Conservation (phyloP, 2,329 filamentous ascomycete species). For the Moelleriella libera region DNA sequence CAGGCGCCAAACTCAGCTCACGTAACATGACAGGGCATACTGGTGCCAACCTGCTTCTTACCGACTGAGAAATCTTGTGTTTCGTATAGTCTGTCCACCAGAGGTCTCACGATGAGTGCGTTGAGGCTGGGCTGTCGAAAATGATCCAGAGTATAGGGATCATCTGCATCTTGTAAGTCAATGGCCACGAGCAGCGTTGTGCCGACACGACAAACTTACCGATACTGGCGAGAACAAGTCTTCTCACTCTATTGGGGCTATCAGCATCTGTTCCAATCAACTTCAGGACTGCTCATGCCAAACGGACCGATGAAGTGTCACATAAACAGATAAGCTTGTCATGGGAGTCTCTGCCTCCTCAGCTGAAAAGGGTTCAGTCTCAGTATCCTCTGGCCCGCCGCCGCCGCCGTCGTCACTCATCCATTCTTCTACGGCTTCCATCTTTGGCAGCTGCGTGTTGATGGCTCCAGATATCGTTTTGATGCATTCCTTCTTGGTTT, state of each 20-base stretch:
- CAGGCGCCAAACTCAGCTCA: neutral
- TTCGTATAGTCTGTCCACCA: conserved; percentile 55
- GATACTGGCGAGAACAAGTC: conserved; percentile 8
- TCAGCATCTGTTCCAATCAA: neutral
- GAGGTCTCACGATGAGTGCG: conserved; percentile 47
- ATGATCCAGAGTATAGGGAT: conserved; percentile 40
- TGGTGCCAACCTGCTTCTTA: conserved; percentile 11
- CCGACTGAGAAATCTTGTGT: conserved; percentile 49
- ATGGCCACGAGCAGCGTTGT: neutral
- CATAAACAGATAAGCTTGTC: conserved; percentile 1
- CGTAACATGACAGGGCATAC: conserved; percentile 4
- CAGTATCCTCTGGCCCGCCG: neutral
- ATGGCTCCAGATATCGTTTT: neutral
- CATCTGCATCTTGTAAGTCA: conserved; percentile 14
- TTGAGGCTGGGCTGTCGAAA: conserved; percentile 55
- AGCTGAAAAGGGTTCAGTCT: neutral
- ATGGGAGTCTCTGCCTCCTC: neutral
- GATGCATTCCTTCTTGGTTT: too few relatives aligned
- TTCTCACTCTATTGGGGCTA: conserved; percentile 1
- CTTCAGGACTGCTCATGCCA: neutral
- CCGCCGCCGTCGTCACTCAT: conserved; percentile 1
- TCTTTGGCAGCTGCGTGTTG: neutral
- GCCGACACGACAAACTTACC: conserved; percentile 3
- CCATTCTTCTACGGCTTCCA: conserved; percentile 2
- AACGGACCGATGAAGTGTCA: conserved; percentile 5